phyloP scores from a whole-genome alignment of 495 filamentous ascomycete species.

The Pyrenula massariospora region DNA sequence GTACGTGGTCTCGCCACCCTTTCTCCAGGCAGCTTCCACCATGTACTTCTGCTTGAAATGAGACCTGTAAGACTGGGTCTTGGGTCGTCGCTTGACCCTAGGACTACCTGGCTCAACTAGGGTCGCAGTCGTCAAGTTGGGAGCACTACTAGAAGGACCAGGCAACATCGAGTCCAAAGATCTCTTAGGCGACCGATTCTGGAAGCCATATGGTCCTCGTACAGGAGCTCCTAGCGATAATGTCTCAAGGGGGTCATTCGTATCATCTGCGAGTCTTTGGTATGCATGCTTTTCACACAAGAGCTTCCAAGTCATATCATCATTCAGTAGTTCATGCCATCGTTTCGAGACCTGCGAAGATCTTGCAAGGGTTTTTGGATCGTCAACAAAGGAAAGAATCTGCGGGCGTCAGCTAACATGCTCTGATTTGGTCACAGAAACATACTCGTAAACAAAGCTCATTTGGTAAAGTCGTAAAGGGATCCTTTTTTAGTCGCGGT shows the following conservation, averaged over 20 bases:
- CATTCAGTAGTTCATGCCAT: conserved; percentile 86
- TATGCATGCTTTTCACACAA: conserved; percentile 90
- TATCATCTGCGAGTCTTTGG: conserved; percentile 45
- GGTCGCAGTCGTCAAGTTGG: conserved; percentile 3
- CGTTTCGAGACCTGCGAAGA: conserved; percentile 85
- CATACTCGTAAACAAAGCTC: conserved; percentile 81
- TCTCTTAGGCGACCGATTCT: neutral
- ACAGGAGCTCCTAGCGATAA: conserved; percentile 12
- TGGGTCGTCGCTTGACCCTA: conserved; percentile 25
- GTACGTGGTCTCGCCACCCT: conserved; percentile 65
- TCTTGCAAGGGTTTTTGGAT: conserved; percentile 81
- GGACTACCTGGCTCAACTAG: conserved; percentile 11
- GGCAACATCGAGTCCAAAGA: conserved; percentile 1
- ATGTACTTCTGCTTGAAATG: conserved; percentile 97
- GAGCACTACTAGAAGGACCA: conserved; percentile 1
- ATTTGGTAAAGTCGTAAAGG: conserved; percentile 77
- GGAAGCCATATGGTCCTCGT: neutral
- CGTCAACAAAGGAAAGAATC: conserved; percentile 90
- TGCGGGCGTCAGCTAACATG: conserved; percentile 18
- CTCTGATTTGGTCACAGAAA: conserved; percentile 3
- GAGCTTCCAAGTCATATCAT: conserved; percentile 97
- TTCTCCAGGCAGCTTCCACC: conserved; percentile 93
- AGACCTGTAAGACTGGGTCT: conserved; percentile 67
- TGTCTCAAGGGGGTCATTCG: conserved; percentile 24
- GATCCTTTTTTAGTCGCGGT: conserved; percentile 88